Conservation (phyloP, 2,329 filamentous ascomycete genomes). For the Botrytis aclada region DNA sequence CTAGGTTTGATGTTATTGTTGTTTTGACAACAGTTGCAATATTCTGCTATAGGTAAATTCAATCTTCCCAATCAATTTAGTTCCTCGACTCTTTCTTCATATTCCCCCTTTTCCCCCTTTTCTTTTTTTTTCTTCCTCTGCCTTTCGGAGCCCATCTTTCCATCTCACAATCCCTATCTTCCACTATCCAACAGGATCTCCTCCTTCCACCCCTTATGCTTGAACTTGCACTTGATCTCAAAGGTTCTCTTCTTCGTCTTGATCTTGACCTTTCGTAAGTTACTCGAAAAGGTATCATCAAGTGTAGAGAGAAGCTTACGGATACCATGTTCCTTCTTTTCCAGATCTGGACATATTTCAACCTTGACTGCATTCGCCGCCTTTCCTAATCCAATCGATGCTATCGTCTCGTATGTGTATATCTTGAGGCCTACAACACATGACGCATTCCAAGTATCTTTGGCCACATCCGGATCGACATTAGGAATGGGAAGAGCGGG, state of each 20-base stretch:
- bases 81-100: background rate
- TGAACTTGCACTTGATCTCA: background rate
- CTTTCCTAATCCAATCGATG: background rate
- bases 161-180: too few relatives aligned
- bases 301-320: background rate
- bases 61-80: background rate
- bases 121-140: background rate
- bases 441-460: constrained; percentile 2
- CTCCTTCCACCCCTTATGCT: background rate
- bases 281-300: background rate
- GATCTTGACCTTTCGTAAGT: constrained; percentile 1
- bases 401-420: background rate
- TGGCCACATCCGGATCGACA: background rate
- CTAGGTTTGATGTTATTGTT: background rate
- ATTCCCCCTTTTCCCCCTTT: background rate
- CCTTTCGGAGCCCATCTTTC: background rate
- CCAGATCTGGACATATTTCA: background rate
- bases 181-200: background rate
- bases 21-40: background rate
- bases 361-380: background rate
- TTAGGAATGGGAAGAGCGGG: background rate
- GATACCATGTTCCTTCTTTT: background rate
- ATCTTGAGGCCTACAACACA: constrained; percentile 7
- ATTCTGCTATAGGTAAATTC: background rate
- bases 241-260: background rate